Evolutionary conservation across 768 basidiomycete genomes (phyloP).

Genomic region (Kwoniella dendrophila): DNA sequence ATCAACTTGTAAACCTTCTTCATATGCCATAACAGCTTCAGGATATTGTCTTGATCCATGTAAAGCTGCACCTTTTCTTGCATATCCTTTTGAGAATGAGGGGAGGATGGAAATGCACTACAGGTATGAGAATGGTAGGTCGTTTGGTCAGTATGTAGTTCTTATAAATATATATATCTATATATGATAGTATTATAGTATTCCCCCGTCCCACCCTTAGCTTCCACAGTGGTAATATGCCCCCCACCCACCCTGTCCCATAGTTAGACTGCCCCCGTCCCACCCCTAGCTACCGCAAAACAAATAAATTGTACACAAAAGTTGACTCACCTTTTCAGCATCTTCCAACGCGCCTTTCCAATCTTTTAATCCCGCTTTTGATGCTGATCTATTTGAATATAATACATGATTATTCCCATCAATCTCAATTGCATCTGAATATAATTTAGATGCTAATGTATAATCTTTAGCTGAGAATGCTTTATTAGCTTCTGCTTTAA

Average conservation of each 20-base stretch:
- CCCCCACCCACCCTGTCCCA: no score
- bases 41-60: slow-evolving; percentile 78
- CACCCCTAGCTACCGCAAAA: not conserved
- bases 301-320: not conserved
- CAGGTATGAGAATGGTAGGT: not conserved
- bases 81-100: slow-evolving; percentile 85
- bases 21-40: slow-evolving; percentile 81
- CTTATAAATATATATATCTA: not conserved
- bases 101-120: slow-evolving; percentile 80
- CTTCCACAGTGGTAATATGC: not conserved
- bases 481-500: slow-evolving; percentile 94
- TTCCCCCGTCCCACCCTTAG: slow-evolving; percentile 5
- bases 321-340: slow-evolving; percentile 79
- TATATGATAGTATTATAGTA: not conserved
- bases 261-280: not conserved
- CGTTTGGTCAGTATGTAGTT: not conserved
- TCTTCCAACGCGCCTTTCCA: slow-evolving; percentile 77
- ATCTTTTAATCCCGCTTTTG: slow-evolving; percentile 79
- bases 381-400: slow-evolving; percentile 90
- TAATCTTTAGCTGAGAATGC: slow-evolving; percentile 92
- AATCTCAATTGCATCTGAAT: slow-evolving; percentile 68
- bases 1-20: slow-evolving; percentile 77
- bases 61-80: slow-evolving; percentile 87
- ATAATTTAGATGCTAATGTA: slow-evolving; percentile 68
- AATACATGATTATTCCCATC: slow-evolving; percentile 85